Percentiles rank a stretch among this genome's conserved stretches.
These are phyloP conservation scores for Basipetospora chlamydospora DNA, from an alignment of 2,329 filamentous ascomycete genomes.

Conservation along the genomic window DNA sequence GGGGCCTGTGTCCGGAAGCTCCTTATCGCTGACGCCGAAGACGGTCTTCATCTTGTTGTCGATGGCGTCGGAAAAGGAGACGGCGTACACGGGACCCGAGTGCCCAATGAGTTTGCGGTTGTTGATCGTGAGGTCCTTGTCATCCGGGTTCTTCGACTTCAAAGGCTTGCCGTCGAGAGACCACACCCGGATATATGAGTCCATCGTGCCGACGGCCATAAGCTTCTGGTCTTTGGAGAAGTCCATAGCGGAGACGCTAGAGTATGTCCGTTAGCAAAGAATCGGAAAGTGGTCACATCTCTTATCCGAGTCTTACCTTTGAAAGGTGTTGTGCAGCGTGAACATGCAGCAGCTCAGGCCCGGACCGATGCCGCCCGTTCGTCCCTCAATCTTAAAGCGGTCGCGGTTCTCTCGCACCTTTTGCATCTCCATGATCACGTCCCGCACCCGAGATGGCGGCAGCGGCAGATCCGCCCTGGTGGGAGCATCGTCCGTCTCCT, in stretches of 20 bases:
- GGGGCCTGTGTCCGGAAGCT: conserved; percentile 36
- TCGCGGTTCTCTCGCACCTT: conserved; percentile 89
- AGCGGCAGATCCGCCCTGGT: conserved; percentile 67
- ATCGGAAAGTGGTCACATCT: neutral
- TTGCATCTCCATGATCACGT: conserved; percentile 88
- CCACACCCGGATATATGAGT: conserved; percentile 95
- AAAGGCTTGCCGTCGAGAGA: conserved; percentile 74
- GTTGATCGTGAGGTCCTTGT: conserved; percentile 44
- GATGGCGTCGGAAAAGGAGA: conserved; percentile 70
- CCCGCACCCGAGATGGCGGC: conserved; percentile 73
- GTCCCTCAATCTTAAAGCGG: conserved; percentile 73
- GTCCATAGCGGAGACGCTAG: conserved; percentile 77
- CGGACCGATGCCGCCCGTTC: conserved; percentile 70
- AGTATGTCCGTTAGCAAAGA: conserved; percentile 1
- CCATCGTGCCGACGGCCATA: conserved; percentile 76
- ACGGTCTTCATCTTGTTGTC: conserved; percentile 30
- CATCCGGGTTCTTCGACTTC: conserved; percentile 45
- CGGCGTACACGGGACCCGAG: conserved; percentile 73
- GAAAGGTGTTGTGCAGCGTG: conserved; percentile 92
- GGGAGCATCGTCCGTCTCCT: conserved; percentile 75
- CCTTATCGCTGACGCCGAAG: conserved; percentile 33
- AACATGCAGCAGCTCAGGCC: conserved; percentile 90
- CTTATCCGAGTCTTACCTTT: conserved; percentile 45
- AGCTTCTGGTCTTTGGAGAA: conserved; percentile 85
- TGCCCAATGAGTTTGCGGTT: conserved; percentile 73